Evolutionary conservation across 2,329 filamentous ascomycete species (phyloP).

Genomic region (Elsinoe arachidis): DNA sequence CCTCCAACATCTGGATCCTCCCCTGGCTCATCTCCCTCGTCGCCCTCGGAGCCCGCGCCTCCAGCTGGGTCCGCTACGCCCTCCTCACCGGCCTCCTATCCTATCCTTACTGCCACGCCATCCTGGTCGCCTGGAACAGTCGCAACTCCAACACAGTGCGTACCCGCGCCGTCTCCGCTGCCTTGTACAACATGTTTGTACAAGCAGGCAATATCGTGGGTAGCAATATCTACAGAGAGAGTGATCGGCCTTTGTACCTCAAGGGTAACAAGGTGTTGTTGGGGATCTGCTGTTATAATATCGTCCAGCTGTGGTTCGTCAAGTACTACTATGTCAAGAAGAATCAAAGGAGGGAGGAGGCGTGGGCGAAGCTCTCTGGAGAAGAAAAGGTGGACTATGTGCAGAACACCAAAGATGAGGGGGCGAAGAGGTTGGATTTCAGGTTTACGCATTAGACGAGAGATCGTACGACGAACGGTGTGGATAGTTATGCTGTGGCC

Average conservation of each 20-base stretch:
- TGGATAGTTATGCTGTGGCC: background rate
- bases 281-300: constrained; percentile 24
- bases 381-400: constrained; percentile 30
- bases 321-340: constrained; percentile 28
- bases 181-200: constrained; percentile 40
- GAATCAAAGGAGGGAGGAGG: constrained; percentile 25
- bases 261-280: constrained; percentile 33
- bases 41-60: constrained; percentile 24
- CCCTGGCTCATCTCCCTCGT: constrained; percentile 32
- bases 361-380: constrained; percentile 31
- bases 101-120: constrained; percentile 37
- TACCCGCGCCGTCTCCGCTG: constrained; percentile 35
- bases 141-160: constrained; percentile 36
- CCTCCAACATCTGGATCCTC: constrained; percentile 33
- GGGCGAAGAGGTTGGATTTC: constrained; percentile 20
- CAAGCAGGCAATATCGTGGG: constrained; percentile 41
- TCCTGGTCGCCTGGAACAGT: constrained; percentile 35
- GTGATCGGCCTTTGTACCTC: constrained; percentile 38
- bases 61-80: constrained; percentile 32
- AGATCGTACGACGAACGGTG: background rate
- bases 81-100: constrained; percentile 34
- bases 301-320: constrained; percentile 23
- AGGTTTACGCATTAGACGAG: constrained; percentile 9
- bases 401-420: constrained; percentile 28
- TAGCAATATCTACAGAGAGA: constrained; percentile 41